Percentiles rank a stretch among this genome's conserved stretches.
These are phyloP conservation scores for Tardiomyces blankii DNA, from an alignment of 1,139 yeast genomes.

Conservation along the genomic window DNA sequence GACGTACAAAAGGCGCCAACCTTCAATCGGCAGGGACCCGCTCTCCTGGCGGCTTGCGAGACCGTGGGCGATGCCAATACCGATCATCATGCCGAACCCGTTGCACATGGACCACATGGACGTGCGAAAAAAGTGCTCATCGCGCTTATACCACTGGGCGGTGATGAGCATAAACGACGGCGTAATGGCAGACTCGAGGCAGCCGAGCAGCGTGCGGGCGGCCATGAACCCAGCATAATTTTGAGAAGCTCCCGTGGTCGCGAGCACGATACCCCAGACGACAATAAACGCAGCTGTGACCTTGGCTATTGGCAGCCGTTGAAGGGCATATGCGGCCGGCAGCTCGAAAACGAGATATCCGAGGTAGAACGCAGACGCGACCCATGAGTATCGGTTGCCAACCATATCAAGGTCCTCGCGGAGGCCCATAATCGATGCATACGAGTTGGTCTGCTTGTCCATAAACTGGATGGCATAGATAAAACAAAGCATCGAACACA, in stretches of 20 bases:
- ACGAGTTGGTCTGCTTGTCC: slow-evolving; percentile 33
- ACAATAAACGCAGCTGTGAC: slow-evolving; percentile 21
- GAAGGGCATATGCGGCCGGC: slow-evolving; percentile 38
- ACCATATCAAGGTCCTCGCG: slow-evolving; percentile 25
- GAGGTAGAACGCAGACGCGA: slow-evolving; percentile 34
- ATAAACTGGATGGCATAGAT: slow-evolving; percentile 1
- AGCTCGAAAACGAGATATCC: slow-evolving; percentile 36
- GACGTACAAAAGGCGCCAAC: slow-evolving; percentile 38
- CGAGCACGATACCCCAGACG: slow-evolving; percentile 37
- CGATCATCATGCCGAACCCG: slow-evolving; percentile 16
- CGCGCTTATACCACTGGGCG: slow-evolving; percentile 43
- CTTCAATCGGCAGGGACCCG: slow-evolving; percentile 16
- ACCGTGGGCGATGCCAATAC: slow-evolving; percentile 13
- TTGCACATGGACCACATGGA: slow-evolving; percentile 14
- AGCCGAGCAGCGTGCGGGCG: slow-evolving; percentile 42
- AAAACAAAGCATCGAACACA: background rate
- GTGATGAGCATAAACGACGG: slow-evolving; percentile 52
- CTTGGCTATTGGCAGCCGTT: slow-evolving; percentile 20
- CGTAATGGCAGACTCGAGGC: slow-evolving; percentile 44
- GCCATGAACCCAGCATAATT: slow-evolving; percentile 35
- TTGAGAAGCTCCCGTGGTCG: slow-evolving; percentile 26
- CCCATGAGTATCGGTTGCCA: slow-evolving; percentile 38
- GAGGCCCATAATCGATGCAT: slow-evolving; percentile 36
- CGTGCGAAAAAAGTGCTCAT: slow-evolving; percentile 33
- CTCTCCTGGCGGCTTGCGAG: slow-evolving; percentile 8